These are phyloP conservation scores for Bimuria novae-zelandiae DNA, from an alignment of 2,329 filamentous ascomycete species.

Conservation along the genomic window DNA sequence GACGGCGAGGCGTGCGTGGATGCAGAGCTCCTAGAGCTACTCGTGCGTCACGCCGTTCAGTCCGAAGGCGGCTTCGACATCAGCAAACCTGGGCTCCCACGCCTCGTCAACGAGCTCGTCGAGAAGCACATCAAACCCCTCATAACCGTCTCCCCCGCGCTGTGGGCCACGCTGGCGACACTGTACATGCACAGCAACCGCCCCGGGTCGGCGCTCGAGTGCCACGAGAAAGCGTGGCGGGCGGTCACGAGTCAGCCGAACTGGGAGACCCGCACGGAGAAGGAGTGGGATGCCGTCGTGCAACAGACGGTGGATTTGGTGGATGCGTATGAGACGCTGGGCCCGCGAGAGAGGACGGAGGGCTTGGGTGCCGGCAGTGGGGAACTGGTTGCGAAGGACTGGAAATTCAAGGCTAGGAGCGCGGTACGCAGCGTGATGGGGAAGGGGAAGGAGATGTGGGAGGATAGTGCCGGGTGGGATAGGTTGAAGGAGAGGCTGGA, in stretches of 20 bases:
- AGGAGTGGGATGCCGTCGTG: slow-evolving; percentile 74
- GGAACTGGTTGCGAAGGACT: slow-evolving; percentile 73
- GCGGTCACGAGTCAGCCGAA: slow-evolving; percentile 63
- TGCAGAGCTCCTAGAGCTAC: slow-evolving; percentile 68
- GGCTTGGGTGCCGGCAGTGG: slow-evolving; percentile 55
- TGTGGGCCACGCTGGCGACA: slow-evolving; percentile 76
- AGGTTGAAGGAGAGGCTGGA: slow-evolving; percentile 58
- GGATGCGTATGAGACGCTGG: slow-evolving; percentile 78
- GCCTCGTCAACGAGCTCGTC: slow-evolving; percentile 71
- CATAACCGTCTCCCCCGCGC: slow-evolving; percentile 76
- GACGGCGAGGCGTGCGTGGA: slow-evolving; percentile 81
- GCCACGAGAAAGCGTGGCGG: slow-evolving; percentile 89
- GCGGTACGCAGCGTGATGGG: slow-evolving; percentile 83
- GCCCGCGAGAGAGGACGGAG: slow-evolving; percentile 54
- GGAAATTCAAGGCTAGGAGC: slow-evolving; percentile 87
- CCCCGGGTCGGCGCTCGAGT: slow-evolving; percentile 74
- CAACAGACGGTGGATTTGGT: slow-evolving; percentile 80
- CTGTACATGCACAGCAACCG: slow-evolving; percentile 75
- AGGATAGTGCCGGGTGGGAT: slow-evolving; percentile 72
- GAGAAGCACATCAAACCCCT: slow-evolving; percentile 78
- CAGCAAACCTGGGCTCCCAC: slow-evolving; percentile 55
- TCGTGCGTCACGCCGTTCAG: slow-evolving; percentile 72
- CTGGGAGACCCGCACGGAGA: slow-evolving; percentile 61
- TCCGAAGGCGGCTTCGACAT: slow-evolving; percentile 46
- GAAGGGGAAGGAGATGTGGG: slow-evolving; percentile 80